Base-by-base conservation (phyloP, 2,329 filamentous ascomycete genomes). In the Sarocladiaceae sp. region DNA sequence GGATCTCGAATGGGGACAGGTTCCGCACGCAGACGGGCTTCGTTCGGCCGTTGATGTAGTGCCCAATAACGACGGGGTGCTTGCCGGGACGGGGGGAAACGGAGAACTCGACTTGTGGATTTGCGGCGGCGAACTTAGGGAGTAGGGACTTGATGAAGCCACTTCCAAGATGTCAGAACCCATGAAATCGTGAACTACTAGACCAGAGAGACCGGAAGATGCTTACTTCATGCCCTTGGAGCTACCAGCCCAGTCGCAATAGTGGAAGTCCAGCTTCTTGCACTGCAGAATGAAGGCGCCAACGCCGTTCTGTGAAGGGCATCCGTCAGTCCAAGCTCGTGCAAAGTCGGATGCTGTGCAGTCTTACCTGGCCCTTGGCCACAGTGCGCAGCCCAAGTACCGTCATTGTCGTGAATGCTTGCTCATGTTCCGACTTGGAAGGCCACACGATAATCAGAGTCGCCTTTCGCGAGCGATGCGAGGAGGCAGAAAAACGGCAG, bases 271-370 rank as follows among this genome's bases (percentile, higher is more conserved):
- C 64, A 98, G 74, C 61, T 84, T 86, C 74, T 88, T 95, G 81
- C 93, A 98, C 73, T 95, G 91, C 47, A 96, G 80, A 67, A 98
- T 88, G 73, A 97, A 97, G 63, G 90, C 87, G 58, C 91, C 91
- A 55, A 97, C 76, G 75, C 93, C 93, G 72, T 98, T 97, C 90
- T 97, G 26, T n/a, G n/a, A n/a, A 6, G 26, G 31, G 20, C 33
- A 32, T 3, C 13, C 19, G 37, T 41, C 23, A 41, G 37, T 15
- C 12, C n/a, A 29, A 4, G 6, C 7, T 6, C 21, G 12, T 27
- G n/a, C n/a, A n/a, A n/a, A n/a, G n/a, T 33, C n/a, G 32, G 16
- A 18, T 6, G 2, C 34, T n/a, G 27, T 29, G n/a, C 16, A 13
- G 13, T 16, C 41, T 16, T 69, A 80, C 78, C 62, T 74, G 72